phyloP scores from a whole-genome alignment of 1,284 basidiomycete genomes.

The Pyrrhoderma lamaoense region DNA sequence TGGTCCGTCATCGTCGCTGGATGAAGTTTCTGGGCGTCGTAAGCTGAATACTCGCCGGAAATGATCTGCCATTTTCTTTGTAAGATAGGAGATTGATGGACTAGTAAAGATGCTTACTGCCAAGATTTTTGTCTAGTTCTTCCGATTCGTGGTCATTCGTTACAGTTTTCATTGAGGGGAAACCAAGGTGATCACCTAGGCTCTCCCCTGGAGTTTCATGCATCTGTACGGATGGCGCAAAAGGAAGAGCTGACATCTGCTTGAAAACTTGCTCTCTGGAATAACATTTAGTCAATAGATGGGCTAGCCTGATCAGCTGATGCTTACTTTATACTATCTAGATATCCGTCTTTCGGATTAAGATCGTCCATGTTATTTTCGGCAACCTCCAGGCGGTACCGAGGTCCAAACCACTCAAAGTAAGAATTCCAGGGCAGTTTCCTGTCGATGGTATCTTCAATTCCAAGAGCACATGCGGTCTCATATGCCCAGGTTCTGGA shows the following conservation, averaged over 20 bases:
- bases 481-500: constrained; percentile 96
- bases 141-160: constrained; percentile 41
- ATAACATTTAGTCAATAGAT: neutral
- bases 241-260: constrained; percentile 69
- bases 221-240: constrained; percentile 84
- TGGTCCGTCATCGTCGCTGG: constrained; percentile 33
- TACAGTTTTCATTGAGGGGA: constrained; percentile 30
- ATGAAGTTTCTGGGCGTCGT: constrained; percentile 43
- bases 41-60: constrained; percentile 55
- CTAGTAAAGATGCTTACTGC: constrained; percentile 41
- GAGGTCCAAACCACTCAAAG: constrained; percentile 96
- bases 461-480: constrained; percentile 87
- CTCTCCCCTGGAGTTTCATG: constrained; percentile 74
- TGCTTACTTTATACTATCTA: constrained; percentile 68
- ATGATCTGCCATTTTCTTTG: constrained; percentile 40
- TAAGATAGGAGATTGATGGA: neutral
- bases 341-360: constrained; percentile 75
- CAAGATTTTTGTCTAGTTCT: constrained; percentile 59
- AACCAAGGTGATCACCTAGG: constrained; percentile 55
- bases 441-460: constrained; percentile 70
- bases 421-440: constrained; percentile 94
- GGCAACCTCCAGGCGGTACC: constrained; percentile 89
- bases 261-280: constrained; percentile 61
- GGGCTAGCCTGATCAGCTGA: neutral
- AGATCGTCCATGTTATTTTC: constrained; percentile 93